These are phyloP conservation scores for Sugiyamaella neomexicana DNA, from an alignment of 1,139 yeast species.

Conservation along the genomic window DNA sequence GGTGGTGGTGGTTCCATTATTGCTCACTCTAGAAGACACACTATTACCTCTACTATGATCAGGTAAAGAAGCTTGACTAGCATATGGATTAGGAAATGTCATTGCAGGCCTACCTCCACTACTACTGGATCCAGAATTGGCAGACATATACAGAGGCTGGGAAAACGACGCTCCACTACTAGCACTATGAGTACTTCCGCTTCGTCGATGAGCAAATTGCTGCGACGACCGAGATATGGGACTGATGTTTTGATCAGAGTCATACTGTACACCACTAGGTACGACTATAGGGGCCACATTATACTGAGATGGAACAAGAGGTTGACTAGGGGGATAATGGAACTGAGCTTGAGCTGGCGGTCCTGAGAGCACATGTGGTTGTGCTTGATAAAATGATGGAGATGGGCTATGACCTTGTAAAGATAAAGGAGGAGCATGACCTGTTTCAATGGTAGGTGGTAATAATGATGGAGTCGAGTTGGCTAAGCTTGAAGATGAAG, in stretches of 20 bases:
- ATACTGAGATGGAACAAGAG: not conserved
- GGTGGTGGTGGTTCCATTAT: constrained; percentile 7
- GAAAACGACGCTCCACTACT: constrained; percentile 22
- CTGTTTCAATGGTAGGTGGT: not conserved
- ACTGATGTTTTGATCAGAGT: constrained; percentile 9
- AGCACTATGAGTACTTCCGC: constrained; percentile 22
- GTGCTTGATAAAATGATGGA: constrained; percentile 13
- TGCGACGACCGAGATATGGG: constrained; percentile 12
- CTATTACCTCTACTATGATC: constrained; percentile 21
- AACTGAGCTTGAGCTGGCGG: not conserved
- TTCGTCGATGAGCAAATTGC: constrained; percentile 18
- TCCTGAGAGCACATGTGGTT: no score
- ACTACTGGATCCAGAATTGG: not conserved
- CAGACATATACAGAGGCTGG: constrained; percentile 22
- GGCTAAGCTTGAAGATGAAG: constrained; percentile 11
- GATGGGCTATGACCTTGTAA: constrained; percentile 17
- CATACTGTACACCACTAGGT: not conserved
- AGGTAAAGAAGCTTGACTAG: constrained; percentile 9
- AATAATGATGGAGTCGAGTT: constrained; percentile 1
- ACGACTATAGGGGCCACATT: not conserved
- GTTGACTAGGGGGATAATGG: not conserved
- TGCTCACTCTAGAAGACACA: constrained; percentile 20
- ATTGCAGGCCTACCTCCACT: not conserved
- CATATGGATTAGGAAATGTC: constrained; percentile 14
- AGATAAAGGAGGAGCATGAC: no score